phyloP scores from a whole-genome alignment of 2,329 filamentous ascomycete species.

The Sarocladium brachiariae region DNA sequence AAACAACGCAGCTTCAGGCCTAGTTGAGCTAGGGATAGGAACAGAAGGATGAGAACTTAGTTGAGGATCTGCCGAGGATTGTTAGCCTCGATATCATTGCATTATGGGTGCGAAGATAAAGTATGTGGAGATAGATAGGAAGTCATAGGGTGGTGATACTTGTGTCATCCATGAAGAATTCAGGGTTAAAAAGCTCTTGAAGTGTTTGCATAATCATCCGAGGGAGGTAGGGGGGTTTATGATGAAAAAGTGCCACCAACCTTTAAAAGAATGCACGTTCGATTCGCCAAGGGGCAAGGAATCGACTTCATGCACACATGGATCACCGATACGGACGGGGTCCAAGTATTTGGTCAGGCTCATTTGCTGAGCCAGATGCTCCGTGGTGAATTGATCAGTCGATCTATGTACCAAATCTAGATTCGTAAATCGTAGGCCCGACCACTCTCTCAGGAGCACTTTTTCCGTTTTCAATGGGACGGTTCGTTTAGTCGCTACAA shows the following conservation, averaged over 20 bases:
- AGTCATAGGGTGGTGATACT: conserved; percentile 54
- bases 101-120: not conserved
- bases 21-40: not conserved
- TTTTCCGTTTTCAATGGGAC: conserved; percentile 1
- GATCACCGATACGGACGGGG: not conserved
- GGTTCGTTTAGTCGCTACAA: conserved; percentile 43
- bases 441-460: conserved; percentile 6
- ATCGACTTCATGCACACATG: conserved; percentile 2
- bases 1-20: not conserved
- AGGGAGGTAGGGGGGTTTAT: conserved; percentile 15
- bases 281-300: not conserved
- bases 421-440: conserved; percentile 31
- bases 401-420: conserved; percentile 40
- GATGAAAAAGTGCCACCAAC: conserved; percentile 33
- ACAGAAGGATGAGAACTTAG: conserved; percentile 9
- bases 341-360: not conserved
- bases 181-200: conserved; percentile 67
- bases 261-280: conserved; percentile 21
- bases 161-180: conserved; percentile 48
- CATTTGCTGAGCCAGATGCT: conserved; percentile 22
- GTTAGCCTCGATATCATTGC: conserved; percentile 1
- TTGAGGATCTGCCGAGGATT: conserved; percentile 4
- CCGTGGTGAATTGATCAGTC: conserved; percentile 35
- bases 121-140: conserved; percentile 19
- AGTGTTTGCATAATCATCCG: conserved; percentile 50